Base-by-base conservation (phyloP, 2,329 filamentous ascomycete genomes). In the Dothistroma septosporum region DNA sequence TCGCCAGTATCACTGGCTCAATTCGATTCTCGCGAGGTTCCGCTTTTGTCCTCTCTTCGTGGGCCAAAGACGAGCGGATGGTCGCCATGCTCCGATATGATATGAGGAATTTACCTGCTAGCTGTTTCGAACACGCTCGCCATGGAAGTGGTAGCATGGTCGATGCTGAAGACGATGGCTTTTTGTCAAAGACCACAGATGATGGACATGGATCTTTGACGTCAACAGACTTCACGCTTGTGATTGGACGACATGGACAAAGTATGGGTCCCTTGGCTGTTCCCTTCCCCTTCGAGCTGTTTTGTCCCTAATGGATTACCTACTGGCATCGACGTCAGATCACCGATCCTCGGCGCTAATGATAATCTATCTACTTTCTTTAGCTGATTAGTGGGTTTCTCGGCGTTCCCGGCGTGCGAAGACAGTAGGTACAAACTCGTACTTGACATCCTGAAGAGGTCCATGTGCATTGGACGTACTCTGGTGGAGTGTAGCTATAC, bases 11-110 rank as follows among this genome's bases (percentile, higher is more conserved):
- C 16, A 91, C 87, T 2, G 76, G 76, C 72, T 90, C 83, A 7
- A 92, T 76, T 16, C 83, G 83, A 62, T 83, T 77, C 60, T 89
- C 85, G 60, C 91, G 85, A 47, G 88, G 89, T 71, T 94, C 88
- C 44, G 82, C 76, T 2, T 88, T 87, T 11, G 91, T 95, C 57
- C 90, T 83, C 66, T 91, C 84, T 61, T 88, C 78, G 70, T 94
- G 90, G 62, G 71, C 70, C 5, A 74, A 37, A 9, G 72, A 73
- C 11, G 67, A 60, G 19, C 66, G 66, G 10, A 72, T 59, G 4
- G 68, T 73, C 1, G 72, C 69, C 74, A 76, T 76, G n/a, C 50
- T 35, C 7, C 50, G 33, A 7, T 14, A 14, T 53, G 50, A n/a
- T n/a, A 44, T 19, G 8, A 8, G 8, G 2, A n/a, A 9, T n/a